A percentile compares a stretch with the other conserved stretches of the same genome.
Evolutionary conservation across 345 rosid species (phyloP).

Genomic region (Lagerstroemia speciosa): DNA sequence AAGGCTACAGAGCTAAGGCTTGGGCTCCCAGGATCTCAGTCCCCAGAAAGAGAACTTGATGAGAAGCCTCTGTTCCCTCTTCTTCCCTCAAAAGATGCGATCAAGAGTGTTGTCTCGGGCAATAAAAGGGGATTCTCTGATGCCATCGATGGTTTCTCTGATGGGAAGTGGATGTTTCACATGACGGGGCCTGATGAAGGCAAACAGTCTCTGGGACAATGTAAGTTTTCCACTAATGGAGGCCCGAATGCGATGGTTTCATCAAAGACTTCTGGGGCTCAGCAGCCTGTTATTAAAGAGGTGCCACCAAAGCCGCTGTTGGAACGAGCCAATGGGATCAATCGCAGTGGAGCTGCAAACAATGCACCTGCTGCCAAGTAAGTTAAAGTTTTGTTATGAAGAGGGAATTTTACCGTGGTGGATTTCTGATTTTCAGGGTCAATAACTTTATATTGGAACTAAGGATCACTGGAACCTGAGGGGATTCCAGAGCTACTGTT

Average conservation of each 20-base stretch:
- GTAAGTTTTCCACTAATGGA: conserved; percentile 5
- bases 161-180: conserved; percentile 28
- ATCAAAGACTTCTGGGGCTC: background rate
- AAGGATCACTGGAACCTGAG: background rate
- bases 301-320: conserved; percentile 15
- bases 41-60: conserved; percentile 42
- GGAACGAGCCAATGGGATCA: conserved; percentile 29
- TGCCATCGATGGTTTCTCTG: conserved; percentile 44
- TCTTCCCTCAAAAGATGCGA: conserved; percentile 38
- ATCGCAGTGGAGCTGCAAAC: conserved; percentile 21
- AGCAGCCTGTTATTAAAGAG: too few species aligned
- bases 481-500: background rate
- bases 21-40: conserved; percentile 70
- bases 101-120: conserved; percentile 40
- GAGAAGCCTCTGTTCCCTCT: conserved; percentile 62
- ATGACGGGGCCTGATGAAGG: conserved; percentile 1
- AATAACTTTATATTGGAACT: background rate
- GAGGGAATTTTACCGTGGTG: background rate
- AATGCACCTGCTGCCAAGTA: conserved; percentile 54
- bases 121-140: conserved; percentile 66
- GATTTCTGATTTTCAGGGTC: background rate
- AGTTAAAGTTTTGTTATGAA: conserved; percentile 6
- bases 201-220: background rate
- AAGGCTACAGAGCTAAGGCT: conserved; percentile 66
- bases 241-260: conserved; percentile 14